Conservation (phyloP, 371 early-diverging fungal genomes). For the Haplosporangium sp. region DNA sequence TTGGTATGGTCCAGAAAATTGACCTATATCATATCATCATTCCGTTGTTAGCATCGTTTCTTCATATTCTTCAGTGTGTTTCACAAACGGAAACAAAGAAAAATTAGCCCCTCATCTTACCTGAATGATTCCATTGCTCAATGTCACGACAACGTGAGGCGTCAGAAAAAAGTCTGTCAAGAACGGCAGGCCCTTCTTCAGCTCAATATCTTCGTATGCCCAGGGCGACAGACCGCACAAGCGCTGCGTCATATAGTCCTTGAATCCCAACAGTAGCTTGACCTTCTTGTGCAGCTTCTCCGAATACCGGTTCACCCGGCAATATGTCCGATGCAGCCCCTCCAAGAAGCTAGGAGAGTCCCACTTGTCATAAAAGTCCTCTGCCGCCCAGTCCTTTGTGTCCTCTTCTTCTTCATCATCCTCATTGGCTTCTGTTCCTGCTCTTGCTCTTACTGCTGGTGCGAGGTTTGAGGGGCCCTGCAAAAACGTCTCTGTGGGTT, state of each 20-base stretch:
- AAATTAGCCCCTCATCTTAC: conserved; percentile 24
- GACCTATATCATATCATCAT: conserved; percentile 26
- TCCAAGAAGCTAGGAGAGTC: conserved; percentile 23
- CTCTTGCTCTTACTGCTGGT: background rate
- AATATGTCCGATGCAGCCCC: conserved; percentile 15
- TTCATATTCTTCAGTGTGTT: no score
- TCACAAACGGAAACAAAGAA: no score
- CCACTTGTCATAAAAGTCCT: conserved; percentile 30
- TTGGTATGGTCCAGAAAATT: conserved; percentile 53
- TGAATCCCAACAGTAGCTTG: conserved; percentile 20
- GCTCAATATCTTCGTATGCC: conserved; percentile 21
- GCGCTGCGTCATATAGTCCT: conserved; percentile 32
- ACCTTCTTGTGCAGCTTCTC: conserved; percentile 19
- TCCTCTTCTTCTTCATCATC: background rate
- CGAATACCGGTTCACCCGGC: conserved; percentile 13
- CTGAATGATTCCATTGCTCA: conserved; percentile 49
- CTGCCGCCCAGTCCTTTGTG: background rate
- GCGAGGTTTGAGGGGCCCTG: background rate
- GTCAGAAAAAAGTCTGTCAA: conserved; percentile 34
- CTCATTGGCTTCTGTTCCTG: no score
- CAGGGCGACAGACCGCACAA: conserved; percentile 9
- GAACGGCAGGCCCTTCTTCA: conserved; percentile 35
- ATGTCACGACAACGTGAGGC: conserved; percentile 26
- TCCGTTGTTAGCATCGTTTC: no score
- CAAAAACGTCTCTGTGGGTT: no score